Conservation (phyloP, 1,284 basidiomycete species). For the Leccinum ponderosum region DNA sequence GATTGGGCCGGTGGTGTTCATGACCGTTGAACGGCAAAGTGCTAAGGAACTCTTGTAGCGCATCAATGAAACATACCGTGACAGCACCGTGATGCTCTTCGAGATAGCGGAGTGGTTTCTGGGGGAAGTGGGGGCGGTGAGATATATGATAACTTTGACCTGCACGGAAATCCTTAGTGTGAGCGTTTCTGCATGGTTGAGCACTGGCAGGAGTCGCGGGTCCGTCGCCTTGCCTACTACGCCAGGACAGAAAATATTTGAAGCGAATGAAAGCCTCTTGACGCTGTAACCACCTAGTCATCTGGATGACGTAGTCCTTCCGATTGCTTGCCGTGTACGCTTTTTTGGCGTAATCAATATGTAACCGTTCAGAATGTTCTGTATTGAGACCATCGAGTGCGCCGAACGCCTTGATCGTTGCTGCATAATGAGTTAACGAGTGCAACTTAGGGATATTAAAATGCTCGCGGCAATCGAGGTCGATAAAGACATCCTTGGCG, state of each 20-base stretch:
- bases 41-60: neutral
- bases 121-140: neutral
- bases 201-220: neutral
- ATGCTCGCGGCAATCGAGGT: neutral
- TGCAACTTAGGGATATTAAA: constrained; percentile 12
- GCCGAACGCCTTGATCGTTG: constrained; percentile 6
- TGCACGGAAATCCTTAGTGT: neutral
- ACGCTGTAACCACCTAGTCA: constrained; percentile 1
- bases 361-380: constrained; percentile 16
- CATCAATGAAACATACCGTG: neutral
- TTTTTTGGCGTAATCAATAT: constrained; percentile 22
- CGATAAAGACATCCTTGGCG: neutral
- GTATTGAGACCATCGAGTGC: constrained; percentile 14
- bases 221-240: neutral
- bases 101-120: neutral
- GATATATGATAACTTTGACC: neutral
- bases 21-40: neutral
- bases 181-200: neutral
- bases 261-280: constrained; percentile 10
- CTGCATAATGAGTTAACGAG: constrained; percentile 11
- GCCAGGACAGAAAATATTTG: constrained; percentile 1
- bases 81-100: neutral
- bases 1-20: neutral
- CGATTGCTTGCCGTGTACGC: constrained; percentile 10
- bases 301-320: constrained; percentile 12